phyloP scores from a whole-genome alignment of 1,139 yeast genomes.

The Lodderomyces orthopsilosis region DNA sequence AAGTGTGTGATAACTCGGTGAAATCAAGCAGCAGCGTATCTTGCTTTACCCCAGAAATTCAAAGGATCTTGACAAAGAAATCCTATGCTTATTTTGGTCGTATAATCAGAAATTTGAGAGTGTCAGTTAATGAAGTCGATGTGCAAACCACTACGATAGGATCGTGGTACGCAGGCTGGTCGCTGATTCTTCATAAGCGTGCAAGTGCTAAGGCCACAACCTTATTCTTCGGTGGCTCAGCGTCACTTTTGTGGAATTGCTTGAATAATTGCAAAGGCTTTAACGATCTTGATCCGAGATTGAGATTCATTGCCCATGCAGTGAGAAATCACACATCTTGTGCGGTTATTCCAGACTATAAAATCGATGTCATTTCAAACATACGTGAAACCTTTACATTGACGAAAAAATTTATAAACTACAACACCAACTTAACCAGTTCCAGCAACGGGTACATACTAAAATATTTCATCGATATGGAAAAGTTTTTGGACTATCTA shows the following conservation, averaged over 20 bases:
- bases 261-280: constrained; percentile 21
- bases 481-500: constrained; percentile 28
- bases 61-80: constrained; percentile 30
- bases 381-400: constrained; percentile 23
- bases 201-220: constrained; percentile 34
- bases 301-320: constrained; percentile 24
- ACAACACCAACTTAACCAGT: constrained; percentile 15
- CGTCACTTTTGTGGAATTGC: constrained; percentile 29
- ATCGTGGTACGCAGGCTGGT: constrained; percentile 38
- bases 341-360: constrained; percentile 34
- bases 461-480: constrained; percentile 25
- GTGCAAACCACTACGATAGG: constrained; percentile 38
- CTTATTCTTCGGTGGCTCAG: constrained; percentile 35
- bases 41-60: constrained; percentile 29
- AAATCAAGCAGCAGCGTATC: constrained; percentile 16
- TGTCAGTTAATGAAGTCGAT: constrained; percentile 29
- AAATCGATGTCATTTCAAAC: constrained; percentile 28
- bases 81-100: constrained; percentile 36
- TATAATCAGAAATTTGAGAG: constrained; percentile 33
- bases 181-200: constrained; percentile 33
- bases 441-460: constrained; percentile 15
- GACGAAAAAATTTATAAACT: constrained; percentile 22
- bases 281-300: constrained; percentile 25
- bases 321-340: constrained; percentile 27
- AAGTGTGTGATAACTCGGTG: constrained; percentile 15